These are phyloP conservation scores for Termitomyces sp. DNA, from an alignment of 768 basidiomycete genomes.

Conservation along the genomic window DNA sequence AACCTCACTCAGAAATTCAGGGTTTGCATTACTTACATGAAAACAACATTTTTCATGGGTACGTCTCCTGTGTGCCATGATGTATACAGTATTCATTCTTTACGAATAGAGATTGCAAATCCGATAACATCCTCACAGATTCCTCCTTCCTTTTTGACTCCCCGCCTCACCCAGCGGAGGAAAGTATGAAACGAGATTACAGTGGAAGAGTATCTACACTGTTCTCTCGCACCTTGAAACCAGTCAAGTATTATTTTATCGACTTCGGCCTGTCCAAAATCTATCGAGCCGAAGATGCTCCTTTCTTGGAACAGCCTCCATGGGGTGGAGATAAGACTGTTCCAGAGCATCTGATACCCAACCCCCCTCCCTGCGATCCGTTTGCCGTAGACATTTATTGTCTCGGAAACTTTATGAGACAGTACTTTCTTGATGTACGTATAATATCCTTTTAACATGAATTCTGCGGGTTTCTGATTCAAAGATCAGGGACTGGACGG, in stretches of 20 bases:
- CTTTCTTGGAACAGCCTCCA: conserved; percentile 23
- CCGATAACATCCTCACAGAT: background rate
- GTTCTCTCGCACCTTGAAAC: background rate
- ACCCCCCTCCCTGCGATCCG: background rate
- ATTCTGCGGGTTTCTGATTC: background rate
- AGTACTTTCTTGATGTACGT: background rate
- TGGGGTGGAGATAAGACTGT: conserved; percentile 35
- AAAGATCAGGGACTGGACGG: background rate
- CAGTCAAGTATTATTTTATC: background rate
- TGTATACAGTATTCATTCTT: too few relatives aligned
- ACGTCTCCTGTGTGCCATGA: too few relatives aligned
- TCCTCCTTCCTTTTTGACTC: background rate
- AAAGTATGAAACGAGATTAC: background rate
- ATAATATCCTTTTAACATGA: too few relatives aligned
- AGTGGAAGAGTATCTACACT: background rate
- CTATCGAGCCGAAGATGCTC: conserved; percentile 13
- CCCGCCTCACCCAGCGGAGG: background rate
- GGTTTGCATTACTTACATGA: too few relatives aligned
- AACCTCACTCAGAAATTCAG: too few relatives aligned
- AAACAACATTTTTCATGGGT: too few relatives aligned
- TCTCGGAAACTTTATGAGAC: background rate
- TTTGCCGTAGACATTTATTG: background rate
- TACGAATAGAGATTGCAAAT: background rate
- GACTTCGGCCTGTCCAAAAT: background rate
- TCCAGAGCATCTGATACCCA: conserved; percentile 18